These are phyloP conservation scores for Xylariaceae sp. DNA, from an alignment of 2,329 filamentous ascomycete species.

Conservation along the genomic window DNA sequence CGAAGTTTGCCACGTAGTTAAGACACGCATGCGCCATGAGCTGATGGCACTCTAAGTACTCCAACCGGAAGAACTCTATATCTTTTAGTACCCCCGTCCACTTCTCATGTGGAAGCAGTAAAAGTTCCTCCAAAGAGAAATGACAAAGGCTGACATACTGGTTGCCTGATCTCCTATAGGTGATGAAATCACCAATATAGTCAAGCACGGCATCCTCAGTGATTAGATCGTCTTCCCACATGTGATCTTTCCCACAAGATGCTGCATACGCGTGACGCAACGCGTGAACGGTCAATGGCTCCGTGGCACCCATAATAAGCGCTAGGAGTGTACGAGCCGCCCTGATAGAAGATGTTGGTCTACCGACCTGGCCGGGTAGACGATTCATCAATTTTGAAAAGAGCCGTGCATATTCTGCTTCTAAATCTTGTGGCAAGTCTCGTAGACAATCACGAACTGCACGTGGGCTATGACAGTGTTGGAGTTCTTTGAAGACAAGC, in stretches of 20 bases:
- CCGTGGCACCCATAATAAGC: not conserved
- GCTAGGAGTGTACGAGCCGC: not conserved
- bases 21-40: not conserved
- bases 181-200: not conserved
- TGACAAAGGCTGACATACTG: not conserved
- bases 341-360: not conserved
- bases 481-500: not conserved
- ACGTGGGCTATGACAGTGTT: not conserved
- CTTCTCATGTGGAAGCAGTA: not conserved
- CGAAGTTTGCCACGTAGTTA: not conserved
- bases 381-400: not conserved
- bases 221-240: not conserved
- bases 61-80: not conserved
- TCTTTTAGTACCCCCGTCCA: not conserved
- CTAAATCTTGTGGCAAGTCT: not conserved
- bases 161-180: not conserved
- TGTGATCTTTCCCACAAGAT: not conserved
- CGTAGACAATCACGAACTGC: not conserved
- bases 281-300: not conserved
- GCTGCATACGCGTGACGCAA: not conserved
- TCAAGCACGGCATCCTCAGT: not conserved
- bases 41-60: not conserved
- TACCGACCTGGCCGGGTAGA: not conserved
- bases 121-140: not conserved
- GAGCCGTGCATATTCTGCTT: not conserved